phyloP scores from a whole-genome alignment of 2,329 filamentous ascomycete genomes.

The Chrysoporthe cubensis region DNA sequence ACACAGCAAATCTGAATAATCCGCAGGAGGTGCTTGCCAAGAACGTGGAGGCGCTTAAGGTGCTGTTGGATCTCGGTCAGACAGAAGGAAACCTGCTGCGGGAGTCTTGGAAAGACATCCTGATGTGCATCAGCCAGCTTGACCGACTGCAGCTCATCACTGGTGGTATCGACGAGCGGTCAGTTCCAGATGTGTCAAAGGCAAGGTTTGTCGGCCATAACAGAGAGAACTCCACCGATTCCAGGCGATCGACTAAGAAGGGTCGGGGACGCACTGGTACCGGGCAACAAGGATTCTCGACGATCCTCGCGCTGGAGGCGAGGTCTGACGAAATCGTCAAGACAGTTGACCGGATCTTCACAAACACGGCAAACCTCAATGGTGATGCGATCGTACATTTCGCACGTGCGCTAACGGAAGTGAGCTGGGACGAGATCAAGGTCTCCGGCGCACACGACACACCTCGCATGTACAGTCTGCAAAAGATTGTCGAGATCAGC shows the following conservation, averaged over 20 bases:
- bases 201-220: slow-evolving; percentile 70
- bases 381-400: slow-evolving; percentile 96
- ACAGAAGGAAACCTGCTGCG: slow-evolving; percentile 89
- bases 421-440: slow-evolving; percentile 99
- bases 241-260: slow-evolving; percentile 65
- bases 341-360: slow-evolving; percentile 93
- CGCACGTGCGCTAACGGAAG: slow-evolving; percentile 86
- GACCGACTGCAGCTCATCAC: slow-evolving; percentile 95
- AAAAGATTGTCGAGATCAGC: slow-evolving; percentile 98
- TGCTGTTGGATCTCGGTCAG: slow-evolving; percentile 87
- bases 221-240: slow-evolving; percentile 56
- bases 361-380: slow-evolving; percentile 89
- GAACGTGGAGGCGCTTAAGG: slow-evolving; percentile 93
- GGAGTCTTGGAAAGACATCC: slow-evolving; percentile 91
- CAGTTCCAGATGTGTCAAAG: slow-evolving; percentile 89
- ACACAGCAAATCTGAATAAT: slow-evolving; percentile 95
- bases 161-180: slow-evolving; percentile 89
- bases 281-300: slow-evolving; percentile 66
- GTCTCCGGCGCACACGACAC: slow-evolving; percentile 95
- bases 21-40: slow-evolving; percentile 93
- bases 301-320: slow-evolving; percentile 88
- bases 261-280: slow-evolving; percentile 58
- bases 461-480: slow-evolving; percentile 93
- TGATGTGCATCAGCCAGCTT: slow-evolving; percentile 94
- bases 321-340: slow-evolving; percentile 92